Conservation (phyloP, 768 basidiomycete genomes). For the Holtermanniella nyarrowii region DNA sequence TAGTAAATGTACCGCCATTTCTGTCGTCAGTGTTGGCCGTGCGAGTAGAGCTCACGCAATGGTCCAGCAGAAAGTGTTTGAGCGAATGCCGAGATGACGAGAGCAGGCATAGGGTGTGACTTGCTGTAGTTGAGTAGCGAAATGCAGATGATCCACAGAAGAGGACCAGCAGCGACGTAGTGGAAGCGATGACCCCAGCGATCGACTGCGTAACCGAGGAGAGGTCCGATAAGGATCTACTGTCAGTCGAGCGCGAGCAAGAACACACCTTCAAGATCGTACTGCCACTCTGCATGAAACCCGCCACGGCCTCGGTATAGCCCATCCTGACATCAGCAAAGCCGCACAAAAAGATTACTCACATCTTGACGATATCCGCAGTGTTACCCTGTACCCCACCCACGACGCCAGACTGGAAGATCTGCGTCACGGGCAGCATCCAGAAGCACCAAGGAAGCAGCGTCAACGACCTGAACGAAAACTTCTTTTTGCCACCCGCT, state of each 20-base stretch:
- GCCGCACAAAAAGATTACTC: not conserved
- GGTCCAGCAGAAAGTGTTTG: not conserved
- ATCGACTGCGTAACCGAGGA: constrained; percentile 4
- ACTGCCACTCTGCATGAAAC: not conserved
- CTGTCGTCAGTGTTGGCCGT: not conserved
- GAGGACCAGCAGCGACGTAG: constrained; percentile 3
- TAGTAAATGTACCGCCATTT: not conserved
- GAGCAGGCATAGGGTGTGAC: constrained; percentile 5
- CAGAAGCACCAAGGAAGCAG: constrained; percentile 1
- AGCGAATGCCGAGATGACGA: constrained; percentile 5
- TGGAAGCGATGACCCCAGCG: constrained; percentile 6
- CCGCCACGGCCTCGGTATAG: not conserved
- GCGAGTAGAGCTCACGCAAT: not conserved
- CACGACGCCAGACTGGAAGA: constrained; percentile 6
- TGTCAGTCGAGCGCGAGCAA: not conserved
- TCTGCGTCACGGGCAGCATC: constrained; percentile 11
- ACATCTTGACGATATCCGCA: constrained; percentile 8
- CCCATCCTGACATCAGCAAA: not conserved
- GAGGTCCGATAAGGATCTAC: not conserved
- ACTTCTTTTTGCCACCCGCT: no score
- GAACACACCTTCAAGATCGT: not conserved
- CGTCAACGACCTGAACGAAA: not conserved
- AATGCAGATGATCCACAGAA: constrained; percentile 8
- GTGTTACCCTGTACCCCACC: constrained; percentile 1
- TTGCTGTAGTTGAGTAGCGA: constrained; percentile 1